Evolutionary conservation across 495 filamentous ascomycete genomes (phyloP), one percentile per base, ranked within the genome.

Genomic region (Penicillium argentinense): DNA sequence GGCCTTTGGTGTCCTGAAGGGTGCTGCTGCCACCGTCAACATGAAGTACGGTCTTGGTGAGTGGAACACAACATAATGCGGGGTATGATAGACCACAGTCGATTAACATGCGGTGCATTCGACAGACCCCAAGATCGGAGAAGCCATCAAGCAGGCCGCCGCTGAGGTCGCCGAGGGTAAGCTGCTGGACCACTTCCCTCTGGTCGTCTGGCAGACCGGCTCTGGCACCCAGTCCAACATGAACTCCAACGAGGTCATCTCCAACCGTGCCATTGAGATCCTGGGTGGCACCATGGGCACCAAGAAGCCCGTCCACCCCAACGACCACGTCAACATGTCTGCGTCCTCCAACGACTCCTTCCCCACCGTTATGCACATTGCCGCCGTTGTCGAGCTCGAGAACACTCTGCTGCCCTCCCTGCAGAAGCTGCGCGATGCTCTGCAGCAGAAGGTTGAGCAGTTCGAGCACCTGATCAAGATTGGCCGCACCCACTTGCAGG

Each of bases 241-340:
- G 93, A 98, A 98, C 78, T 91, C 93, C 66, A 98, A 98, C 73
- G 93, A 98, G 74, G 93, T 98, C 67, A 98, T 98, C 73, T 96
- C 92, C 48, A 98, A 98, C 80, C 89, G 93, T 48, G 93, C 93
- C 30, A 98, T 98, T 68, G 95, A 98, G 76, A 93, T 98, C 47
- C 78, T 98, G 12, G 93, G 93, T 47, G 93, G 93, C 53, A 81
- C 76, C 53, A 96, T 91, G 86, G 93, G 93, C 44, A 81, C 77
- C 72, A 98, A 98, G 83, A 95, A 93, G 77, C 93, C 93, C 22
- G 93, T 98, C 28, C 93, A 98, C 75, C 93, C 93, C 47, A 98
- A 98, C 71, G 93, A 98, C 74, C 93, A 98, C 69, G 93, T 98
- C 66, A 98, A 98, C 81, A 95, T 95, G 83, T 91, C 87, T 45